Percentiles rank a stretch among this genome's conserved stretches.
These are phyloP conservation scores for Suillus subalutaceus DNA, from an alignment of 768 basidiomycete genomes.

Conservation along the genomic window DNA sequence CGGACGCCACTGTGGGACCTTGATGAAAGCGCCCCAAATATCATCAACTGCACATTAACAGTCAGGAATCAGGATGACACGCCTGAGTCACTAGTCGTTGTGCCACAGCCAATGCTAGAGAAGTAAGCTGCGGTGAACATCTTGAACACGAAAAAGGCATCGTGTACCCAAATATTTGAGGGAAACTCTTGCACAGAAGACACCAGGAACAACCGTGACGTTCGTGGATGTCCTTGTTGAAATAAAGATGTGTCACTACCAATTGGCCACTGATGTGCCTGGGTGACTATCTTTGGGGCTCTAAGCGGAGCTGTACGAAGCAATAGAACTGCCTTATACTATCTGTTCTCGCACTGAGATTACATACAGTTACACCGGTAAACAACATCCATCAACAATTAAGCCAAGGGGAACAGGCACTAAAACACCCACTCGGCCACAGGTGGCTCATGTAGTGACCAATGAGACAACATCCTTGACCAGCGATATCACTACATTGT, in stretches of 20 bases:
- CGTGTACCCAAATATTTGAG: neutral
- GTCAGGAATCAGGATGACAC: too few relatives aligned
- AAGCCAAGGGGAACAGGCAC: neutral
- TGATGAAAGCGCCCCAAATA: neutral
- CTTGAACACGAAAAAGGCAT: neutral
- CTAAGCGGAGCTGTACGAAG: neutral
- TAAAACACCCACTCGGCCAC: neutral
- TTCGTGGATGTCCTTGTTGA: neutral
- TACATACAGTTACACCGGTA: neutral
- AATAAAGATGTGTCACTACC: neutral
- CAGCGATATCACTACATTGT: neutral
- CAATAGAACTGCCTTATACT: neutral
- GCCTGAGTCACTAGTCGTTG: neutral
- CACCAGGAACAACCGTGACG: neutral
- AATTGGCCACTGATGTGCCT: neutral
- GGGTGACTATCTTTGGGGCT: neutral
- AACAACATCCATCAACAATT: neutral
- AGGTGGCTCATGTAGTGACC: neutral
- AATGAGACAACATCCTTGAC: neutral
- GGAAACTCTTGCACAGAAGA: neutral
- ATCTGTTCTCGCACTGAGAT: neutral
- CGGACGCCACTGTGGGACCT: neutral
- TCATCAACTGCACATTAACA: neutral
- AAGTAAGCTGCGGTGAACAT: neutral
- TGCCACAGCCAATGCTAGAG: neutral